Evolutionary conservation across 495 filamentous ascomycete species (phyloP).

Genomic region (Trichoderma orchidacearum): DNA sequence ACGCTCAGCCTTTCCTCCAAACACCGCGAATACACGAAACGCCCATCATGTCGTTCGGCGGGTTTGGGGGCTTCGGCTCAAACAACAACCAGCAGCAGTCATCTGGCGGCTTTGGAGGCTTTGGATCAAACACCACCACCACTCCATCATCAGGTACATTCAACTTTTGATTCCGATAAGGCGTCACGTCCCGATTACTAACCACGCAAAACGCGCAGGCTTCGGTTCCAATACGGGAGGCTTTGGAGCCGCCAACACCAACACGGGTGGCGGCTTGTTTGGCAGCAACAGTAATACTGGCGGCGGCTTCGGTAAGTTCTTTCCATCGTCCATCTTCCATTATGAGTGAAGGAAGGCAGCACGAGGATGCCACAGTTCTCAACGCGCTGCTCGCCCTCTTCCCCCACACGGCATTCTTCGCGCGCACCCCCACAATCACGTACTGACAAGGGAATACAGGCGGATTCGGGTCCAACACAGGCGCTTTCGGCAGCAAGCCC

Average conservation of each 20-base stretch:
- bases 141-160: constrained; percentile 30
- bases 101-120: constrained; percentile 37
- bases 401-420: too few species aligned
- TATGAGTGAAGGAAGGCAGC: constrained; percentile 2
- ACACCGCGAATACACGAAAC: not conserved
- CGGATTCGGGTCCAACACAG: constrained; percentile 2
- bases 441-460: not conserved
- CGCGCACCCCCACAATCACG: not conserved
- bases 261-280: constrained; percentile 32
- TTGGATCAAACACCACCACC: constrained; percentile 40
- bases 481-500: constrained; percentile 34
- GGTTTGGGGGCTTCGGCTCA: constrained; percentile 43
- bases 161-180: not conserved
- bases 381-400: not conserved
- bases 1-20: not conserved
- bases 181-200: not conserved
- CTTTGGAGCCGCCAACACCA: constrained; percentile 19
- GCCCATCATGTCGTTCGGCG: constrained; percentile 32
- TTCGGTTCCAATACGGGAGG: constrained; percentile 33
- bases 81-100: constrained; percentile 40
- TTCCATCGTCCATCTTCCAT: too few species aligned
- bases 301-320: constrained; percentile 14
- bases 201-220: constrained; percentile 13
- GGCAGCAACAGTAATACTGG: constrained; percentile 17
- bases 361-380: too few species aligned